Base-by-base conservation (phyloP, 306 rosid species). In the Phaseolus lunatus region DNA sequence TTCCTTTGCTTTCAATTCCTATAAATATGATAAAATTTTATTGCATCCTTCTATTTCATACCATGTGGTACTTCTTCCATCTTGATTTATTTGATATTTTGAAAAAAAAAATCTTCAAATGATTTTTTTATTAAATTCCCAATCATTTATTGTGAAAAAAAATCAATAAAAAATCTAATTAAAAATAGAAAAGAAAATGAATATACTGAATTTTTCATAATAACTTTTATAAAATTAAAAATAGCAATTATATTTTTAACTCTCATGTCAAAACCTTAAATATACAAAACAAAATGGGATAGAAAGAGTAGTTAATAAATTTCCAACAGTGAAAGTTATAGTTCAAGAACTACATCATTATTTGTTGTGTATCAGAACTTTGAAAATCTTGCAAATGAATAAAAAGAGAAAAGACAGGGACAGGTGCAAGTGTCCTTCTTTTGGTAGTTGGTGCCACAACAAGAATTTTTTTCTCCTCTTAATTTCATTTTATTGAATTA, bases 391-490 rank as follows among this genome's bases (percentile, higher is more conserved):
- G 53, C 14, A 33, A 52, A 62, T 41, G 33, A 76, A 63, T 56
- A 68, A 58, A 64, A 15, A 4, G 35, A 19, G 23, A 44, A 15
- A 9, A 27, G 57, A 65, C 67, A 47, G 62, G 37, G 80, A 66
- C 79, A 71, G 67, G 37, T 82, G 41, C 76, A 33, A 82, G 75
- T 78, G 76, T 58, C 18, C 67, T 26, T 33, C 80, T 57, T 78
- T 65, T 65, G 66, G 19, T 66, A 78, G 82, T 72, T 47, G 86
- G 70, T 54, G 26, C 82, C 70, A 72, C 79, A 72, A 52, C 7
- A 24, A 31, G 72, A 68, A 2, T 27, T 49, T 35, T 35, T 53
- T 69, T 15, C 1, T 5, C 14, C 16, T 16, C 27, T 33, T 23
- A 72, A 19, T 62, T 35, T 37, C 18, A 20, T 26, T 73, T 54